Evolutionary conservation across 306 rosid species (phyloP), one percentile per base, ranked within the genome.

Genomic region (Quercus parvula): DNA sequence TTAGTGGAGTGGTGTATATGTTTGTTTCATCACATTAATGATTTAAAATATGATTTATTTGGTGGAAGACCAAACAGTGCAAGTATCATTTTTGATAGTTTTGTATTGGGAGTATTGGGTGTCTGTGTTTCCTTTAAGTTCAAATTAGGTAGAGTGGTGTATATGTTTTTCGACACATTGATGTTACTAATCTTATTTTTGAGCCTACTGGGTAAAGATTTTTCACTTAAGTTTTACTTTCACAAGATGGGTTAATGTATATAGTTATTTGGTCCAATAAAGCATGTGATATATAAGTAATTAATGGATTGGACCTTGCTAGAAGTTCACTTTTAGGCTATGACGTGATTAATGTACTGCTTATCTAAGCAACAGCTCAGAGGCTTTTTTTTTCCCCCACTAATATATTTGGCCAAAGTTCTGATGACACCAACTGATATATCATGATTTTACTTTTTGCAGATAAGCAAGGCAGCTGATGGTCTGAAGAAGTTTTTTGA

Each of bases 401-500:
- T 11, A 49, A 49, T 49, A 49, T 49, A 49, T 49, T 46, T 49
- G 54, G 54, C 54, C 17, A 49, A 49, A 10, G 17, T 11, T 12
- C 54, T 49, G 54, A 49, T 12, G 15, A 12, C 54, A 44, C 51
- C 54, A 49, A 49, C 1, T 49, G 17, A 49, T 49, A 49, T 49
- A 27, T 49, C 54, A 0, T 49, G 54, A 2, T 64, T 28, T 7
- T 55, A 27, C 72, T 33, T 58, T 58, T 66, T 57, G 20, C 81
- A 88, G 90, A 88, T 90, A 77, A 85, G 87, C 81, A 81, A 61
- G 87, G 88, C 82, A 81, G 78, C 88, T 49, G 92, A 86, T 28
- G 92, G 86, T 55, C 69, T 90, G 25, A 88, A 88, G 90, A 90
- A 74, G 87, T 88, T 78, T 86, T 88, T 70, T 87, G 90, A 22